Evolutionary conservation across 768 basidiomycete species (phyloP).

Genomic region (Mycena belliarum): DNA sequence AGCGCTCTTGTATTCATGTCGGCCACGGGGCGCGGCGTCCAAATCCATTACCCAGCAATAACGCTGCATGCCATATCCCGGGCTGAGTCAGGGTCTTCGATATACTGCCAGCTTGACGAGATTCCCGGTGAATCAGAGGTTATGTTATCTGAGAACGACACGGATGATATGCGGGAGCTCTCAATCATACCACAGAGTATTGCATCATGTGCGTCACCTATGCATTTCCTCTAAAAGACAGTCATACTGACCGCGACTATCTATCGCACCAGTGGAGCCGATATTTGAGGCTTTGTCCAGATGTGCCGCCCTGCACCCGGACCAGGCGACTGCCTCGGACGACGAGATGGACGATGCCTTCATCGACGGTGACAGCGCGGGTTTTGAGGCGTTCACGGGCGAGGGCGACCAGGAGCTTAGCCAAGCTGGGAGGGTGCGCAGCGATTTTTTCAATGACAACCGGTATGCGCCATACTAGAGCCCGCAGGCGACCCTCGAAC

Average conservation of each 20-base stretch:
- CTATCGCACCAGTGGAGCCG: too few relatives aligned
- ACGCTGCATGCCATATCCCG: conserved; percentile 92
- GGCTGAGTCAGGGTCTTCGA: conserved; percentile 57
- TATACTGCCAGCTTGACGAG: conserved; percentile 66
- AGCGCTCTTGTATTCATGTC: conserved; percentile 82
- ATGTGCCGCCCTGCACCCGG: conserved; percentile 85
- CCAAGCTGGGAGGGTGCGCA: conserved; percentile 91
- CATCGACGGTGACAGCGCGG: conserved; percentile 44
- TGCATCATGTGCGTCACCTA: conserved; percentile 53
- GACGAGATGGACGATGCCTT: conserved; percentile 45
- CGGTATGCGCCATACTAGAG: conserved; percentile 87
- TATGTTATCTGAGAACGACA: conserved; percentile 26
- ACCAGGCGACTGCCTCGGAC: conserved; percentile 52
- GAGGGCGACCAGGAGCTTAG: conserved; percentile 71
- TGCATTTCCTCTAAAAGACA: not conserved
- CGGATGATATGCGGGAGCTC: conserved; percentile 72
- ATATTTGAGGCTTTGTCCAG: conserved; percentile 65
- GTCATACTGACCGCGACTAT: too few relatives aligned
- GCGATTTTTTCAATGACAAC: conserved; percentile 72
- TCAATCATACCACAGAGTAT: conserved; percentile 65
- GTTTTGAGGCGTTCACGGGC: conserved; percentile 55
- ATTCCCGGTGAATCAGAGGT: conserved; percentile 33
- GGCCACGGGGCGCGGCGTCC: conserved; percentile 67
- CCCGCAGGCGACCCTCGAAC: conserved; percentile 72
- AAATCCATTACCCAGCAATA: conserved; percentile 84